Evolutionary conservation across 106 monocot species (phyloP).

Genomic region (Alisma plantagoaquatica): DNA sequence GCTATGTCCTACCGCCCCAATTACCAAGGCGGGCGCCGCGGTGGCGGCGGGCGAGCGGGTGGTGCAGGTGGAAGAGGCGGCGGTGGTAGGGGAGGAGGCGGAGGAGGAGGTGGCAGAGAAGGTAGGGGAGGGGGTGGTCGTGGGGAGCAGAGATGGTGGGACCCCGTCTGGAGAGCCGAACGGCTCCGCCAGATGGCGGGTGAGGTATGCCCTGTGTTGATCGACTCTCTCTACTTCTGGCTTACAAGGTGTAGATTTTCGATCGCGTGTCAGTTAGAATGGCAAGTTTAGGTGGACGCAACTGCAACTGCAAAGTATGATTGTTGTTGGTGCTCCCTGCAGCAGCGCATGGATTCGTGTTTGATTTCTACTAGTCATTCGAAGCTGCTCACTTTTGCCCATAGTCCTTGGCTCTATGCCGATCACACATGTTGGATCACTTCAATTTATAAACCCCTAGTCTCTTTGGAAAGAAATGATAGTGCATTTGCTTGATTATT

Average conservation of each 20-base stretch:
- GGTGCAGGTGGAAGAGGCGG: constrained; percentile 27
- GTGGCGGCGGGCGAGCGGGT: constrained; percentile 30
- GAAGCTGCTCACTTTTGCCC: too few relatives aligned
- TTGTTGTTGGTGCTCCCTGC: too few relatives aligned
- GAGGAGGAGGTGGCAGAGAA: constrained; percentile 18
- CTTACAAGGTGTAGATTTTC: background rate
- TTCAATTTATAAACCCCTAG: too few relatives aligned
- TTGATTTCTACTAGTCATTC: too few relatives aligned
- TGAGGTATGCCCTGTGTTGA: constrained; percentile 22
- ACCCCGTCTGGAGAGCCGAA: constrained; percentile 72
- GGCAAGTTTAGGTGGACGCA: background rate
- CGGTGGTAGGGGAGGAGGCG: constrained; percentile 4
- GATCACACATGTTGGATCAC: too few relatives aligned
- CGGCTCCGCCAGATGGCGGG: constrained; percentile 62
- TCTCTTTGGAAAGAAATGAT: too few relatives aligned
- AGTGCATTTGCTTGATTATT: too few relatives aligned
- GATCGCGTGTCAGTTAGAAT: background rate
- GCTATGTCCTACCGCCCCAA: constrained; percentile 66
- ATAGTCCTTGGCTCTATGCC: too few relatives aligned
- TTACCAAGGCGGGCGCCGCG: constrained; percentile 36
- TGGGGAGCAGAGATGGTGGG: constrained; percentile 86
- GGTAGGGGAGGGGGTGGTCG: constrained; percentile 34
- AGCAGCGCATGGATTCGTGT: too few relatives aligned
- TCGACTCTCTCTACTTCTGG: background rate
- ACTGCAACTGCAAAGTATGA: background rate